Evolutionary conservation across 345 rosid species (phyloP).

Genomic region (Acer negundo): DNA sequence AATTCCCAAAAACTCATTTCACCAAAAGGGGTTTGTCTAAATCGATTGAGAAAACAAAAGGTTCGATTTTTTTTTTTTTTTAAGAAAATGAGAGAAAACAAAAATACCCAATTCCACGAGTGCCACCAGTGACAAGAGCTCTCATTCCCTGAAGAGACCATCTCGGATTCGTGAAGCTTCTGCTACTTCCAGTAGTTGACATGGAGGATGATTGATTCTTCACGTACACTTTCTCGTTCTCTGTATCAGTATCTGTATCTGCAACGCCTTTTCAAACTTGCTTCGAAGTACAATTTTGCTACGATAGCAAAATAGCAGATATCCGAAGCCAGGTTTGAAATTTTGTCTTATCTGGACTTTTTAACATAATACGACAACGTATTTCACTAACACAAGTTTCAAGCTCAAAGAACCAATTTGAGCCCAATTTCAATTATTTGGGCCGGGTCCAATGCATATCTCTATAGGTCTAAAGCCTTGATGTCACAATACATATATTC

Average conservation of each 20-base stretch:
- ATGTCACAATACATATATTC: no score
- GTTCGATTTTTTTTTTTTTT: not conserved
- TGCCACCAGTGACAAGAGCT: conserved; percentile 87
- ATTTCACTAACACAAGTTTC: not conserved
- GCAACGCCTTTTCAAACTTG: not conserved
- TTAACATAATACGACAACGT: not conserved
- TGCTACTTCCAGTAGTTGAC: conserved; percentile 32
- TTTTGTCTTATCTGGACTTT: not conserved
- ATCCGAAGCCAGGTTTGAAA: not conserved
- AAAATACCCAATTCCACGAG: conserved; percentile 83
- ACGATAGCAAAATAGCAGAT: not conserved
- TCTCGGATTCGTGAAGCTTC: conserved; percentile 28
- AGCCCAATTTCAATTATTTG: not conserved
- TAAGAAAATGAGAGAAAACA: conserved; percentile 2
- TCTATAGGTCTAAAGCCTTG: no score
- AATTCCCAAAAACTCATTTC: not conserved
- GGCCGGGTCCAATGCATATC: not conserved
- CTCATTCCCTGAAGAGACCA: conserved; percentile 76
- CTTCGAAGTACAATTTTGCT: not conserved
- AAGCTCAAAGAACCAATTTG: not conserved
- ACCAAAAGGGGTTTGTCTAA: not conserved
- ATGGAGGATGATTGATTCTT: not conserved
- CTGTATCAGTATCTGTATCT: not conserved
- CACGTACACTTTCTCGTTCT: not conserved
- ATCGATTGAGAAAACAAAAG: not conserved